Base-by-base conservation (phyloP, 768 basidiomycete genomes). In the Candolleomyces efflorescens region DNA sequence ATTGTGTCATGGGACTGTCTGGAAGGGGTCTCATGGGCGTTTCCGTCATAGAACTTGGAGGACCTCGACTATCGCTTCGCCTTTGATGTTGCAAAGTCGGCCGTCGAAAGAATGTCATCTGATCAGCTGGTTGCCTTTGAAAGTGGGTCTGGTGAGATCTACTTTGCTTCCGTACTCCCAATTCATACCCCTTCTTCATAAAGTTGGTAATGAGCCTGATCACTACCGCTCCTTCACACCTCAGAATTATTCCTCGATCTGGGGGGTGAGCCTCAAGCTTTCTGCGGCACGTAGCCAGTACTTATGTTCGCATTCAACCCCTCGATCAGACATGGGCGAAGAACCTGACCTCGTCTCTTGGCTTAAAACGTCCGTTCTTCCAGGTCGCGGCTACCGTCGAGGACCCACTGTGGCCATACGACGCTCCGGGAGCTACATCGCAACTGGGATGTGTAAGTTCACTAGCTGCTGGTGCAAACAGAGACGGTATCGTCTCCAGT, bases 201-300 rank as follows among this genome's bases (percentile, higher is more conserved):
- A 26, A 80, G 79, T 82, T 59, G 82, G 82, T 20, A 82, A 82
- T 51, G 82, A 83, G 65, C 81, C 81, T 2, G 81, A 82, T 63
- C 79, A 82, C 38, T 82, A 81, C 59, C 70, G 71, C 39, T 36
- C 60, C 10, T 77, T 76, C 59, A 75, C 75, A 1, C 74, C 81
- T 24, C 65, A 75, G 59, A 76, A 68, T 20, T 83, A 83, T 59
- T 72, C 75, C 3, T 62, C 63, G 13, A 71, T 72, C 13, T 82
- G 81, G 80, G 72, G 69, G 64, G 81, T 79, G 62, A 51, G 70
- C 60, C 24, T 41, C 36, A 15, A 7, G 6, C 36, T 23, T 5
- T 3, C 24, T 17, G 23, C 2, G n/a, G n/a, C 32, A 7, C 9
- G 36, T 48, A 27, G 32, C 5, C 44, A n/a, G 18, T 36, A 18